Percentiles rank a stretch among this genome's conserved stretches.
Evolutionary conservation across 768 basidiomycete species (phyloP).

Genomic region (Asterophora lycoperdoides): DNA sequence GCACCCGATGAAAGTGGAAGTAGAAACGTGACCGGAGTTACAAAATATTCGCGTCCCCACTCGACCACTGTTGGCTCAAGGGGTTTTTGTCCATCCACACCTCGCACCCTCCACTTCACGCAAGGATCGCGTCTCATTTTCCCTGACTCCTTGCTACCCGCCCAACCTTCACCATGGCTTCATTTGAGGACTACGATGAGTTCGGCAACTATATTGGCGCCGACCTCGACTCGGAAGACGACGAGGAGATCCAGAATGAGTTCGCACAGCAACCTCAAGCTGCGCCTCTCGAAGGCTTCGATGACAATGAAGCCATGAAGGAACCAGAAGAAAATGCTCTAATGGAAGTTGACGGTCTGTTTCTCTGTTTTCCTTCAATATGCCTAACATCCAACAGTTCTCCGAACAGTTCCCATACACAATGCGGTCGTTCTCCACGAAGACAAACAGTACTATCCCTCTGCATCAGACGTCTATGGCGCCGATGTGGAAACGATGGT

Average conservation of each 20-base stretch:
- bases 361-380: slow-evolving; percentile 1
- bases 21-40: slow-evolving; percentile 26
- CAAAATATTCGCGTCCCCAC: slow-evolving; percentile 25
- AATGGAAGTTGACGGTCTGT: slow-evolving; percentile 81
- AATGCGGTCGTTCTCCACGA: slow-evolving; percentile 90
- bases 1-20: neutral
- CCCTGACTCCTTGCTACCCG: neutral
- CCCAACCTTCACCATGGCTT: slow-evolving; percentile 32
- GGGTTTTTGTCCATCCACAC: neutral
- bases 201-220: slow-evolving; percentile 98
- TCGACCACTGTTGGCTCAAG: neutral
- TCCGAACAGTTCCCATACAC: slow-evolving; percentile 59
- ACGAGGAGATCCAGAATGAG: slow-evolving; percentile 51
- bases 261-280: slow-evolving; percentile 35
- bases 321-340: slow-evolving; percentile 56
- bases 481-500: slow-evolving; percentile 93
- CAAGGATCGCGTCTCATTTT: neutral
- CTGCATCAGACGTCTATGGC: slow-evolving; percentile 89
- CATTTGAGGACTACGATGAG: slow-evolving; percentile 84
- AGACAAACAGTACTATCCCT: slow-evolving; percentile 97
- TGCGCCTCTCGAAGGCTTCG: slow-evolving; percentile 78
- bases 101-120: neutral
- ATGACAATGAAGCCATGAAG: slow-evolving; percentile 55
- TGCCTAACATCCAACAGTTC: slow-evolving; percentile 17
- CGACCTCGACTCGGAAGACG: slow-evolving; percentile 88